Conservation (phyloP, 805 yeast genomes). For the Yamadazyma phyllophila region DNA sequence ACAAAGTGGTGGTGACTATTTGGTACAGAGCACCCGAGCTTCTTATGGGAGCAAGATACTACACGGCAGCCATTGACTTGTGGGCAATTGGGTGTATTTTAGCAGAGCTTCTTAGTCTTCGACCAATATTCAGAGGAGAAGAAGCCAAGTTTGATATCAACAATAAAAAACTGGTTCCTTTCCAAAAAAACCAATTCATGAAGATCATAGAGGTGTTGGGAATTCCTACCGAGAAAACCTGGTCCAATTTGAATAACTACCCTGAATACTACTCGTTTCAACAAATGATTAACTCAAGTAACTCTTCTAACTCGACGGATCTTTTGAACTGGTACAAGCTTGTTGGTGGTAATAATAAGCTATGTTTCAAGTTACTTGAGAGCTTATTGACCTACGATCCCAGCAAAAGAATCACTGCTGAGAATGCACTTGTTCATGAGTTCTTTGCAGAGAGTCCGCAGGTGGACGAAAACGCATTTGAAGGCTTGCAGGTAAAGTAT, state of each 20-base stretch:
- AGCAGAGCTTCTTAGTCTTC: conserved; percentile 82
- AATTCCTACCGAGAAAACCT: conserved; percentile 70
- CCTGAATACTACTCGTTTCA: conserved; percentile 67
- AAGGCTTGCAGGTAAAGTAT: conserved; percentile 67
- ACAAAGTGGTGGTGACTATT: conserved; percentile 93
- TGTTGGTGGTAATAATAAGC: conserved; percentile 70
- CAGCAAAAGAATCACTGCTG: conserved; percentile 71
- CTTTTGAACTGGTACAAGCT: conserved; percentile 83
- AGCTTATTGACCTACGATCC: conserved; percentile 83
- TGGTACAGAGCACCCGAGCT: conserved; percentile 88
- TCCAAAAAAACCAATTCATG: conserved; percentile 88
- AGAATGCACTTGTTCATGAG: conserved; percentile 68
- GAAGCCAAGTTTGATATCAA: conserved; percentile 86
- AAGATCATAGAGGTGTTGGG: conserved; percentile 93
- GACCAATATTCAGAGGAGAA: conserved; percentile 97
- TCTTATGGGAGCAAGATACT: conserved; percentile 44
- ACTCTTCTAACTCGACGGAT: conserved; percentile 57
- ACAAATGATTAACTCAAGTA: conserved; percentile 37
- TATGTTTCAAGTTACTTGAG: conserved; percentile 63
- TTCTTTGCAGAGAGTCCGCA: conserved; percentile 73
- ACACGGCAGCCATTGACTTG: conserved; percentile 68
- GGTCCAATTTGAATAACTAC: conserved; percentile 77
- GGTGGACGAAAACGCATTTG: conserved; percentile 77
- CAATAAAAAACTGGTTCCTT: conserved; percentile 87
- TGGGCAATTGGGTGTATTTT: conserved; percentile 97